Evolutionary conservation across 192 early-diverging fungal genomes (phyloP).

Genomic region (Lobosporangium transversale): DNA sequence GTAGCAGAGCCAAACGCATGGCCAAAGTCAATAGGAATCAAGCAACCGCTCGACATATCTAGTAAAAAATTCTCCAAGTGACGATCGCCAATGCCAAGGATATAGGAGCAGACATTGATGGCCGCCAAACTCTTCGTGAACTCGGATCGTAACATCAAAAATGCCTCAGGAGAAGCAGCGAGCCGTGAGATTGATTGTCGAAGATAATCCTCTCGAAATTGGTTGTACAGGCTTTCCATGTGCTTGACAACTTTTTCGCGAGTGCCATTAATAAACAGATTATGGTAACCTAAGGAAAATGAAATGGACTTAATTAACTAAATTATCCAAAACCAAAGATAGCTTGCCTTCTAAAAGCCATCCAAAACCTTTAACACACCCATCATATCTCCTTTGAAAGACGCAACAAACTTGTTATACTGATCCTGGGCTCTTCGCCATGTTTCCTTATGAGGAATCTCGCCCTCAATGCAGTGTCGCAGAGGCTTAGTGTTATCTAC

Average conservation of each 20-base stretch:
- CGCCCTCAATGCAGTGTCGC: conserved; percentile 66
- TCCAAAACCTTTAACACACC: conserved; percentile 51
- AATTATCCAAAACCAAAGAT: no score
- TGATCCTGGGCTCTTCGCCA: conserved; percentile 52
- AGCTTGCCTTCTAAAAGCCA: no score
- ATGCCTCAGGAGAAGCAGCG: conserved; percentile 76
- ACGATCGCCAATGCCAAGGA: conserved; percentile 84
- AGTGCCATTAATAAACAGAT: conserved; percentile 59
- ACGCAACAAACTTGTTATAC: conserved; percentile 61
- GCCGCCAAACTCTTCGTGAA: conserved; percentile 77
- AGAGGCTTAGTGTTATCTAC: conserved; percentile 76
- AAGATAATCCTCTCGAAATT: conserved; percentile 59
- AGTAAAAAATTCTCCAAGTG: conserved; percentile 84
- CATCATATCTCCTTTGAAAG: conserved; percentile 56
- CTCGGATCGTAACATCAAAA: conserved; percentile 70
- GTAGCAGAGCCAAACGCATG: conserved; percentile 88
- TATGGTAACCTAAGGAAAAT: conserved; percentile 61
- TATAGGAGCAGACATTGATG: conserved; percentile 76
- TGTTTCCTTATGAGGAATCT: conserved; percentile 54
- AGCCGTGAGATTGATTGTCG: conserved; percentile 65
- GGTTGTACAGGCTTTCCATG: conserved; percentile 54
- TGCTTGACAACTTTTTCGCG: conserved; percentile 62
- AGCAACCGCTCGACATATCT: conserved; percentile 69
- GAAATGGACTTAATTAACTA: neutral
- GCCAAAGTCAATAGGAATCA: conserved; percentile 85